These are phyloP conservation scores for Sporothrix schenckii DNA, from an alignment of 2,329 filamentous ascomycete species.

Conservation along the genomic window DNA sequence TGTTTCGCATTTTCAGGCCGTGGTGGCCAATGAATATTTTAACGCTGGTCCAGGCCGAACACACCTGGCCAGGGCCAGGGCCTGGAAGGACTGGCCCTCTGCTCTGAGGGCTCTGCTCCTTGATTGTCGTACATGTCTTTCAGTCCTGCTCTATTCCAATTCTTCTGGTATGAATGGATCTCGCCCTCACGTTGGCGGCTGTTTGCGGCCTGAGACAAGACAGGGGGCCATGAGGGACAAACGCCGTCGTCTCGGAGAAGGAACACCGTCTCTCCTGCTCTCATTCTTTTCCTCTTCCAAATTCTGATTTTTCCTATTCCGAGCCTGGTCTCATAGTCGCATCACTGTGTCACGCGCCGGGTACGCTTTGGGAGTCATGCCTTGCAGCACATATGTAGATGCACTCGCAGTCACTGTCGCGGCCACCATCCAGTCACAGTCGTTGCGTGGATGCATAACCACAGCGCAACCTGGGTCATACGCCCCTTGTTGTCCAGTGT, in stretches of 20 bases:
- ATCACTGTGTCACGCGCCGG: slow-evolving; percentile 8
- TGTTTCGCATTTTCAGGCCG: slow-evolving; percentile 34
- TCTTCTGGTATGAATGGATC: not conserved
- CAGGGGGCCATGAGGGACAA: not conserved
- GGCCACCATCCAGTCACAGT: not conserved
- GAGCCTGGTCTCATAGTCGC: slow-evolving; percentile 3
- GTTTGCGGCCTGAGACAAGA: slow-evolving; percentile 21
- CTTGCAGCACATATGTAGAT: not conserved
- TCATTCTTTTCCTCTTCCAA: not conserved
- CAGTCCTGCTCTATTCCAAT: not conserved
- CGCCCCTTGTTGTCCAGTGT: not conserved
- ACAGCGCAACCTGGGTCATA: not conserved
- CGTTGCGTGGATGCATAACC: slow-evolving; percentile 9
- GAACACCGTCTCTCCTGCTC: not conserved
- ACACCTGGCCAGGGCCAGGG: slow-evolving; percentile 20
- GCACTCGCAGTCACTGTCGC: not conserved
- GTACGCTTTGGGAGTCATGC: slow-evolving; percentile 22
- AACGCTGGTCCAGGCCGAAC: slow-evolving; percentile 32
- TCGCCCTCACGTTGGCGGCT: slow-evolving; percentile 2
- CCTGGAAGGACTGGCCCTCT: not conserved
- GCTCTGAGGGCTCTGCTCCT: no score
- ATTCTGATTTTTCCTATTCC: not conserved
- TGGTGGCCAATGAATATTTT: slow-evolving; percentile 35
- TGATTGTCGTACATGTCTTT: not conserved
- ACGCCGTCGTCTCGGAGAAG: not conserved